phyloP scores from a whole-genome alignment of 2,329 filamentous ascomycete species.

The Aspergillus nomiae region DNA sequence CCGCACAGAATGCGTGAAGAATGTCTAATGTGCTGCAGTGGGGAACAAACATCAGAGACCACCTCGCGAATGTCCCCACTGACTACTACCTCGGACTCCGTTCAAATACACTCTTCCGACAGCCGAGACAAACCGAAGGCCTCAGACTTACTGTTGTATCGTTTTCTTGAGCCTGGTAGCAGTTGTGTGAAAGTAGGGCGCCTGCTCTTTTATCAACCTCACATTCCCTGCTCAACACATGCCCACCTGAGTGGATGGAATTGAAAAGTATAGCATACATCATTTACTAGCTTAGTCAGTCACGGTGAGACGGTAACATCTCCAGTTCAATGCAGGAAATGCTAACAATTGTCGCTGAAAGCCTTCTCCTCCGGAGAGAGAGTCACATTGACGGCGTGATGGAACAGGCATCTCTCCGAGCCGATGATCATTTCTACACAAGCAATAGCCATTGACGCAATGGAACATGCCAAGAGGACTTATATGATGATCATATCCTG shows the following conservation, averaged over 20 bases:
- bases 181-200: too few species aligned
- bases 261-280: too few species aligned
- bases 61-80: not conserved
- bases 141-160: too few species aligned
- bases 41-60: too few species aligned
- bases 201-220: too few species aligned
- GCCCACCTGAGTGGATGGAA: rapidly evolving
- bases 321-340: not conserved
- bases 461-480: not conserved
- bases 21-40: too few species aligned
- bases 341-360: not conserved
- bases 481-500: not conserved
- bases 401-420: not conserved
- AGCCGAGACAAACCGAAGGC: not conserved
- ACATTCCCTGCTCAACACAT: too few species aligned
- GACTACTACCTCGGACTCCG: not conserved
- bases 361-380: not conserved
- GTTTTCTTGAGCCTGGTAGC: too few species aligned
- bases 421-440: not conserved
- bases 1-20: too few species aligned
- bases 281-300: too few species aligned
- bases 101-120: not conserved
- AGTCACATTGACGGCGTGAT: not conserved
- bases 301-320: not conserved
- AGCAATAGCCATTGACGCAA: not conserved